Base-by-base conservation (phyloP, 2,329 filamentous ascomycete genomes). In the Pyricularia sp. region DNA sequence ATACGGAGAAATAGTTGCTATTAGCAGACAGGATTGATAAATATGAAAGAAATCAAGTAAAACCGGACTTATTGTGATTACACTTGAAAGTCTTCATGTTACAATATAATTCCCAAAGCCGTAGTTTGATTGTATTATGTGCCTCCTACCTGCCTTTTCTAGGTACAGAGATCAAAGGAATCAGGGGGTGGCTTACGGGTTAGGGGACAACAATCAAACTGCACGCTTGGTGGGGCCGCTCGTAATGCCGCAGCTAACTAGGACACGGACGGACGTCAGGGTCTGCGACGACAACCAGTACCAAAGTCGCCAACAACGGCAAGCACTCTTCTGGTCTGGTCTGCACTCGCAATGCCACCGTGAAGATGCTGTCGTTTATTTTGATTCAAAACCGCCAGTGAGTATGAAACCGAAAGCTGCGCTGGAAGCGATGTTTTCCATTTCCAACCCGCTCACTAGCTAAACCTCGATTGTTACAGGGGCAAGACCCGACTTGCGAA, bases 401-500 rank as follows among this genome's bases (percentile, higher is more conserved):
- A 68, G 77, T 75, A 33, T 10, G n/a, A 12, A 31, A 23, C 12
- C 25, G 28, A 10, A 1, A 31, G 28, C 1, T 33, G 12, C 17
- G 12, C 23, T 26, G 10, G 20, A 28, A 17, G n/a, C 33, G 33
- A 23, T 25, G 6, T 28, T 25, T 31, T n/a, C 3, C 5, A 58
- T 14, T 33, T 17, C 58, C 58, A n/a, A 25, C 31, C 69, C 70
- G 67, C 71, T 65, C 25, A 33, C 30, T 17, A 6, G 42, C 42
- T 5, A n/a, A 20, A 20, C 17, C 42, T 50, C 17, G 20, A 50
- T 50, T 50, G 42, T 50, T 50, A 50, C 73, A 97, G 94, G 86
- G 95, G 95, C 82, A 99, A 99, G 84, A 99, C 95, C 75, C 92
- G 95, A 75, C 87, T 99, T 72, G 95, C 95, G 73, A 99, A 99